Conservation (phyloP, 371 early-diverging fungal species). For the Rozella allomycis region DNA sequence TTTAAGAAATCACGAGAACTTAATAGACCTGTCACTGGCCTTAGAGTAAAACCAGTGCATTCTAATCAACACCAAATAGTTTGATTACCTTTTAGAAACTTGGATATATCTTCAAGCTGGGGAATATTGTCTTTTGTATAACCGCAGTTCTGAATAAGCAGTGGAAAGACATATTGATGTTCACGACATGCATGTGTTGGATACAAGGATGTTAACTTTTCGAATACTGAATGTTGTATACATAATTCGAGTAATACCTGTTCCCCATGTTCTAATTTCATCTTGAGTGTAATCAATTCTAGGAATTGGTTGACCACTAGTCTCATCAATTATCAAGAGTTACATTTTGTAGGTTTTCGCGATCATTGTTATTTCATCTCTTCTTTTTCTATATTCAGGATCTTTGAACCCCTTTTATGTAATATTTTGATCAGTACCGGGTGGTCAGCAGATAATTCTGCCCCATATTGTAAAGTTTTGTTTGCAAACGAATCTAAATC, state of each 20-base stretch:
- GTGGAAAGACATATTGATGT: conserved; percentile 67
- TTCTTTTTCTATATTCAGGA: conserved; percentile 54
- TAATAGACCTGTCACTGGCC: conserved; percentile 86
- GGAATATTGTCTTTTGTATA: conserved; percentile 67
- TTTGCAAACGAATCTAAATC: conserved; percentile 85
- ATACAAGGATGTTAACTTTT: conserved; percentile 49
- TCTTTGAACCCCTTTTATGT: conserved; percentile 86
- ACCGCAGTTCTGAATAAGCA: conserved; percentile 76
- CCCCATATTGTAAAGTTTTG: conserved; percentile 77
- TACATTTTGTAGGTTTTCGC: conserved; percentile 58
- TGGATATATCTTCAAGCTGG: conserved; percentile 70
- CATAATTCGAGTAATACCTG: neutral
- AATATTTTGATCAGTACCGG: conserved; percentile 78
- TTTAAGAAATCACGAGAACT: conserved; percentile 84
- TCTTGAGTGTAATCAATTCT: conserved; percentile 53
- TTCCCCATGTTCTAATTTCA: conserved; percentile 57
- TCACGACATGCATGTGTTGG: conserved; percentile 75
- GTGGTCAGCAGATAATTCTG: conserved; percentile 15
- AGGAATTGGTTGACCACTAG: conserved; percentile 54
- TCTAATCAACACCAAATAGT: conserved; percentile 15
- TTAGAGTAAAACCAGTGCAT: conserved; percentile 82
- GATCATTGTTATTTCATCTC: conserved; percentile 60
- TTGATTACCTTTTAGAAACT: conserved; percentile 46
- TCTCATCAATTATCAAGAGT: conserved; percentile 2
- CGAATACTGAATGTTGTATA: conserved; percentile 29